Base-by-base conservation (phyloP, 495 filamentous ascomycete species). In the Lichina pygmaea region DNA sequence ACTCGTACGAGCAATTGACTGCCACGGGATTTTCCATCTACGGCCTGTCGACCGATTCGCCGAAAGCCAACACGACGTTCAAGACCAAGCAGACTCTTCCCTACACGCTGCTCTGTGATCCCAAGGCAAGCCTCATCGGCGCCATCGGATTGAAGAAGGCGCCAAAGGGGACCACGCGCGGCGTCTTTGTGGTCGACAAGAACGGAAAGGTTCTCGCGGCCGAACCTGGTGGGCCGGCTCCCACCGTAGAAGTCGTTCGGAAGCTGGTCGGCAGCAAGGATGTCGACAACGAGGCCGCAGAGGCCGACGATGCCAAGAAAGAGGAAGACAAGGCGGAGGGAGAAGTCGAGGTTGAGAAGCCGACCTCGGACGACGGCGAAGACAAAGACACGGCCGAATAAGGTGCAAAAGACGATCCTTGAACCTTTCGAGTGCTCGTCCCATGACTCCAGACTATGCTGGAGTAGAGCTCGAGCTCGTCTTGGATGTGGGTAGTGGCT, bases 21-120 rank as follows among this genome's bases (percentile, higher is more conserved):
- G 68, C 72, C n/a, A 73, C 69, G 33, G 86, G 89, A 17, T 69
- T 91, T 40, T 65, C 75, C 49, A 77, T 97, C 57, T 95, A 80
- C 58, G 89, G 89, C 24, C 72, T 97, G 16, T 89, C 81, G 10
- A 68, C 73, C 46, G 89, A 97, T 62, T 75, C 72, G 8, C 75
- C 83, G 50, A 86, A 84, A 58, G 71, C 80, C 47, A 97, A 97
- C 61, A 84, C 81, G 36, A 80, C 74, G 37, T 97, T 97, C 68
- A 75, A 80, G 54, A 73, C 69, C 12, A 93, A 86, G 60, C 80
- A 95, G 54, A 78, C 72, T 40, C 67, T 97, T n/a, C 77, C 79
- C 10, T 95, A 86, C 57, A 61, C 78, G 6, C 75, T 95, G 33
- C 72, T 97, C 43, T 95, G 86, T 62, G 84, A 97, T 57, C 67